Conservation (phyloP, 2,329 filamentous ascomycete genomes). For the Neopestalotiopsis sp. region DNA sequence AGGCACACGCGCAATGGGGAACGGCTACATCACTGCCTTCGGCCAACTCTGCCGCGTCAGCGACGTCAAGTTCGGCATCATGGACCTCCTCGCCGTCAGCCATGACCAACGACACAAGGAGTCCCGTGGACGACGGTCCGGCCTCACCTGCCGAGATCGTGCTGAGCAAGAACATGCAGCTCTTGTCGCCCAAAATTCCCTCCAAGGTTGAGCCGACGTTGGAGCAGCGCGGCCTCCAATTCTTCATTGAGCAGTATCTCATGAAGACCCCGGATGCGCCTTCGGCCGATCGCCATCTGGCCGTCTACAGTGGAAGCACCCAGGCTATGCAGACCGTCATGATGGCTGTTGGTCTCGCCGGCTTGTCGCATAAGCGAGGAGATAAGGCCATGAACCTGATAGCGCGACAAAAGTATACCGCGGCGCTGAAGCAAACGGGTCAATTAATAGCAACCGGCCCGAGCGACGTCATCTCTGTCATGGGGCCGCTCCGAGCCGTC, state of each 20-base stretch:
- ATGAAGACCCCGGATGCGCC: conserved; percentile 58
- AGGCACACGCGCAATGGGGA: conserved; percentile 60
- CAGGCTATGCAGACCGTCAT: conserved; percentile 54
- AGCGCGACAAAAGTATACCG: conserved; percentile 59
- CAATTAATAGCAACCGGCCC: conserved; percentile 43
- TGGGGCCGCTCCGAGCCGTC: conserved; percentile 56
- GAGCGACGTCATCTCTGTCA: conserved; percentile 38
- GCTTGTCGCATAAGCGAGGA: conserved; percentile 58
- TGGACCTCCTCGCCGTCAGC: conserved; percentile 31
- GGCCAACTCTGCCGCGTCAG: conserved; percentile 29
- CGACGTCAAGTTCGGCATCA: conserved; percentile 34
- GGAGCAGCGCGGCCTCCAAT: conserved; percentile 54
- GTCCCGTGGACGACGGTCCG: conserved; percentile 16
- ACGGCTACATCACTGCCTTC: conserved; percentile 35
- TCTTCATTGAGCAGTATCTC: conserved; percentile 58
- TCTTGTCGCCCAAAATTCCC: conserved; percentile 30
- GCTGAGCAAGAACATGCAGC: conserved; percentile 15
- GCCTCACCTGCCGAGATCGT: conserved; percentile 17
- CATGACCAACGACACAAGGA: conserved; percentile 17
- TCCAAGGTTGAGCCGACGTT: conserved; percentile 47
- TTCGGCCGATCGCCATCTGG: conserved; percentile 42
- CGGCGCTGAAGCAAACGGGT: conserved; percentile 55
- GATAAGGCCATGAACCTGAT: conserved; percentile 50
- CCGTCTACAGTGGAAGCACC: conserved; percentile 41
- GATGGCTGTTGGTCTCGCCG: conserved; percentile 63